Evolutionary conservation across 345 rosid genomes (phyloP).

Genomic region (Pistacia integerrima): DNA sequence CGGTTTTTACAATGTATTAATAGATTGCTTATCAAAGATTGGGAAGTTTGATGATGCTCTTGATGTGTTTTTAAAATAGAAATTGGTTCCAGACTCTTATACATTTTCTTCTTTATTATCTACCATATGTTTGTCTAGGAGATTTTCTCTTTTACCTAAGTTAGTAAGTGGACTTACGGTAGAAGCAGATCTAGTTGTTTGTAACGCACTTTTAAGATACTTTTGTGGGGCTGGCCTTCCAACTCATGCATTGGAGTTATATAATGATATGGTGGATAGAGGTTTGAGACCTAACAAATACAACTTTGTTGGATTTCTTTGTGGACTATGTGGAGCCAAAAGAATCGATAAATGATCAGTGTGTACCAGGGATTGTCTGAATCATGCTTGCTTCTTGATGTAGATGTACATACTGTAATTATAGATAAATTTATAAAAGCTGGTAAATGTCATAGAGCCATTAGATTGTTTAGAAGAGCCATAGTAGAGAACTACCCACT

Average conservation of each 20-base stretch:
- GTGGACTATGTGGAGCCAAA: constrained; percentile 49
- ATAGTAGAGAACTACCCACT: constrained; percentile 41
- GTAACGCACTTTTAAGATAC: constrained; percentile 56
- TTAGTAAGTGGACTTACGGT: constrained; percentile 31
- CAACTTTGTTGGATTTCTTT: constrained; percentile 55
- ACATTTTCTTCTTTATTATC: constrained; percentile 62
- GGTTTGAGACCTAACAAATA: constrained; percentile 62
- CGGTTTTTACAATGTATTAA: constrained; percentile 65
- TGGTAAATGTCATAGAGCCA: constrained; percentile 51
- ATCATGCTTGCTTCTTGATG: constrained; percentile 39
- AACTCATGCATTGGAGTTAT: constrained; percentile 43
- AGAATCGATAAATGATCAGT: constrained; percentile 41
- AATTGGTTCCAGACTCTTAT: constrained; percentile 64
- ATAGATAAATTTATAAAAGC: constrained; percentile 50
- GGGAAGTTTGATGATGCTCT: constrained; percentile 62
- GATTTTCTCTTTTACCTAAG: constrained; percentile 36
- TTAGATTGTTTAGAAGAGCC: constrained; percentile 50
- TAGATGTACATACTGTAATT: constrained; percentile 63
- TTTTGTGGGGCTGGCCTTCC: constrained; percentile 54
- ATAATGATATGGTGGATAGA: constrained; percentile 41
- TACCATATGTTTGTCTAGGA: constrained; percentile 40
- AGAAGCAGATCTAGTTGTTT: constrained; percentile 47
- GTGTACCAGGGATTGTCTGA: constrained; percentile 48
- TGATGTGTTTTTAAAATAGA: constrained; percentile 35
- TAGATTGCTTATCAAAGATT: constrained; percentile 53